Evolutionary conservation across 2,329 filamentous ascomycete species (phyloP), one percentile per base, ranked within the genome.

Genomic region (Sordariomycetes sp.): DNA sequence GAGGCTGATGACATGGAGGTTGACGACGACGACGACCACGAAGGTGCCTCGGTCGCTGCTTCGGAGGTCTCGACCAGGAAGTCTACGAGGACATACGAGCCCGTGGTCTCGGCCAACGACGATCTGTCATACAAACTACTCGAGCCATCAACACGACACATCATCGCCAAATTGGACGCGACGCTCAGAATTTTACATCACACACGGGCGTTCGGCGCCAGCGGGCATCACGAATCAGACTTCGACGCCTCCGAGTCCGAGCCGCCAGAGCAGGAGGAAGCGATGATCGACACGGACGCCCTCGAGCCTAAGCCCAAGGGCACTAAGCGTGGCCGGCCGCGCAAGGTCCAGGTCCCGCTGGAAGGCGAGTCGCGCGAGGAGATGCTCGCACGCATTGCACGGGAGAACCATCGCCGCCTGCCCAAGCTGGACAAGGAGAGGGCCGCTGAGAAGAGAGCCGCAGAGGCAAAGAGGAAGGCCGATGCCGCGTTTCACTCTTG

Each of bases 131-230:
- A 70, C 38, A 52, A 57, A 2, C 62, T 93, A 5, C 61, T 94
- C 12, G 68, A 70, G 1, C 85, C 86, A 0, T 69, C 75, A 0
- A 69, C 83, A 9, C 68, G 79, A n/a, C 79, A 85, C 43, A 70
- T 88, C 12, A 64, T 94, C 8, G 58, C 66, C 2, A 73, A 76
- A 23, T 51, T 94, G 2, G 86, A 95, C 45, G 55, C 64, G 5
- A 67, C 90, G 1, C 68, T 94, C 6, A 63, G 68, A 20, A 73
- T 79, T 4, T 64, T 96, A 11, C 85, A 88, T 49, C 74, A 79
- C 38, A 68, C 74, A 1, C 72, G 80, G 24, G 59, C 72, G 28
- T 69, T 75, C 3, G 19, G 17, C 3, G 46, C 52, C 16, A 58
- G 60, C 36, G 61, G 44, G 41, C 44, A n/a, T n/a, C n/a, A 58